Evolutionary conservation across 768 basidiomycete species (phyloP).

Genomic region (Rhizopogon sp.): DNA sequence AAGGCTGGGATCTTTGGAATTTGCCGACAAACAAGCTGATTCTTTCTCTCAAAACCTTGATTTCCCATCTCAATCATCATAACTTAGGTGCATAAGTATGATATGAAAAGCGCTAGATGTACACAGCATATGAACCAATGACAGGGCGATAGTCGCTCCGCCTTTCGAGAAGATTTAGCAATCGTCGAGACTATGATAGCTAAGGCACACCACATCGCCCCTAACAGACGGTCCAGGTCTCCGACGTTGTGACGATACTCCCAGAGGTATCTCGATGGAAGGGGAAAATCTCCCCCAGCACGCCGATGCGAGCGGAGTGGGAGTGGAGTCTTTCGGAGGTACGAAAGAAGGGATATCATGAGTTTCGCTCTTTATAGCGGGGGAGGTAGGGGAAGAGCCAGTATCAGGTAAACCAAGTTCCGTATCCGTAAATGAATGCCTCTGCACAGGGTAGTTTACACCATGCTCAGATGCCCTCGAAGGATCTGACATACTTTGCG

Average conservation of each 20-base stretch:
- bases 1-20: slow-evolving; percentile 23
- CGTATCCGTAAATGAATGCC: slow-evolving; percentile 12
- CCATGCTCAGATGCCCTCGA: slow-evolving; percentile 7
- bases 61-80: not conserved
- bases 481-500: slow-evolving; percentile 3
- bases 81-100: too few relatives aligned
- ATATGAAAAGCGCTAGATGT: slow-evolving; percentile 33
- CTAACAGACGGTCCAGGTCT: slow-evolving; percentile 32
- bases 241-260: slow-evolving; percentile 21
- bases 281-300: slow-evolving; percentile 48
- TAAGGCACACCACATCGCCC: slow-evolving; percentile 71
- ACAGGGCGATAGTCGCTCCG: slow-evolving; percentile 84
- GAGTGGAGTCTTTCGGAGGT: slow-evolving; percentile 23
- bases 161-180: slow-evolving; percentile 69
- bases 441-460: slow-evolving; percentile 8
- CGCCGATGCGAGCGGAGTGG: slow-evolving; percentile 21
- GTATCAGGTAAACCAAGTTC: slow-evolving; percentile 5
- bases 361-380: slow-evolving; percentile 9
- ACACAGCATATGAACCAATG: slow-evolving; percentile 72
- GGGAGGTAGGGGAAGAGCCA: slow-evolving; percentile 9
- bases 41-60: not conserved
- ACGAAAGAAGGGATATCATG: slow-evolving; percentile 22
- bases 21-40: not conserved
- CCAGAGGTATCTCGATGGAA: slow-evolving; percentile 36
- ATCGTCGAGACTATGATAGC: slow-evolving; percentile 73